Base-by-base conservation (phyloP, 208 protist genomes). In the Leishmania gerbilli region DNA sequence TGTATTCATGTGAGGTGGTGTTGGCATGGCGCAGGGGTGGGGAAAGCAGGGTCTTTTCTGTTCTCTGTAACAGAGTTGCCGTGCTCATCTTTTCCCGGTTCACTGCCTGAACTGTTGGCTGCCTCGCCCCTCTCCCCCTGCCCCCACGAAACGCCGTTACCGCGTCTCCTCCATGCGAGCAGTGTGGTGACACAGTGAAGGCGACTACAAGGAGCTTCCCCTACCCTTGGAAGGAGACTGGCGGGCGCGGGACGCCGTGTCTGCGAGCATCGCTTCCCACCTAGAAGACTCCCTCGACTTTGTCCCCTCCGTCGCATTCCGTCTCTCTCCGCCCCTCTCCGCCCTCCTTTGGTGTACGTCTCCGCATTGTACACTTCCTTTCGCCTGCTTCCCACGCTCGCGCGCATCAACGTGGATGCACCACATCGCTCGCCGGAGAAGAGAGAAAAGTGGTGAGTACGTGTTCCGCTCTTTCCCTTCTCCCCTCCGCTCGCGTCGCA, bases 121-220 rank as follows among this genome's bases (percentile, higher is more conserved):
- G 8, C 15, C 19, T 67, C 60, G n/a, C 27, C 27, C 45, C 45
- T 8, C 45, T 45, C 21, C 8, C 2, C 3, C 47, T 56, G 71
- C 2, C 71, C 56, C n/a, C 1, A 55, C 42, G 49, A 31, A 55
- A 17, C 49, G 49, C 2, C 2, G 45, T 21, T 60, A 60, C 42
- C n/a, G n/a, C 71, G 7, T n/a, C 49, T 3, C 13, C 19, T 5
- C 3, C 5, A 6, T 60, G 71, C 31, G 31, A 15, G 49, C 7
- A 40, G 31, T 27, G n/a, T 31, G 13, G 31, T 40, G 79, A 86
- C 65, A 99, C 99, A 79, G 94, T 90, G 89, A 94, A 89, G 92
- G 89, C 96, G 95, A 95, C 55, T 24, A 27, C 37, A n/a, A 31
- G 68, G 42, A 31, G 13, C 2, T n/a, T 7, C 42, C 21, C 68